Conservation (phyloP, 768 basidiomycete genomes). For the Kwoniella dejecticola region DNA sequence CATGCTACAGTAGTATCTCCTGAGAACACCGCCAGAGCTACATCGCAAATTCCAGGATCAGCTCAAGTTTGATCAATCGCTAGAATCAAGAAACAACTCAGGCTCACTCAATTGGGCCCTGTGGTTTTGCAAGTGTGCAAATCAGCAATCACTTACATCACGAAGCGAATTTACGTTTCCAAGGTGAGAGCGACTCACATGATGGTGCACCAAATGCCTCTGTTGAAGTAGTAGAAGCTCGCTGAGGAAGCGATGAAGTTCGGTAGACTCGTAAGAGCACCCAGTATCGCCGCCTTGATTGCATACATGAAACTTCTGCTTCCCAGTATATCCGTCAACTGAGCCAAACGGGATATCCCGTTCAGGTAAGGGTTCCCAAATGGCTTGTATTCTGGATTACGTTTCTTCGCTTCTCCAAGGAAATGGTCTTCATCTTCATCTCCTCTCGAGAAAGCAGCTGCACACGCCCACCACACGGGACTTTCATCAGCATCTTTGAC, state of each 20-base stretch:
- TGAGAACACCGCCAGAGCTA: constrained; percentile 46
- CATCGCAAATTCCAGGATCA: too few species aligned
- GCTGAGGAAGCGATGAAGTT: constrained; percentile 45
- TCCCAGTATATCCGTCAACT: constrained; percentile 29
- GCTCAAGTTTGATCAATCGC: too few species aligned
- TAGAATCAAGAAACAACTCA: background rate
- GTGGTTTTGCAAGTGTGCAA: background rate
- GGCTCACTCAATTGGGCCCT: constrained; percentile 48
- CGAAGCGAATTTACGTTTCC: too few species aligned
- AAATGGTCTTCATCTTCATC: constrained; percentile 26
- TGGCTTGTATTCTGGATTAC: constrained; percentile 51
- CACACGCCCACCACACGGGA: too few species aligned
- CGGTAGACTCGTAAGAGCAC: constrained; percentile 42
- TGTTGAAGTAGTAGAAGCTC: constrained; percentile 48
- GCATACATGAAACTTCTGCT: constrained; percentile 51
- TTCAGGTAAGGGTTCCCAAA: constrained; percentile 39
- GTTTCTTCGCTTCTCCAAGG: constrained; percentile 42
- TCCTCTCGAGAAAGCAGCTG: constrained; percentile 25
- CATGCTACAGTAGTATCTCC: constrained; percentile 51
- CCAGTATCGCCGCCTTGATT: constrained; percentile 48
- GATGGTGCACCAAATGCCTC: constrained; percentile 47
- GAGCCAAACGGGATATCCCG: constrained; percentile 30
- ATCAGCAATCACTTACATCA: too few species aligned
- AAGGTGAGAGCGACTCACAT: constrained; percentile 33
- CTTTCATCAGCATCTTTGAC: too few species aligned